These are phyloP conservation scores for Rugonectria rugulosa DNA, from an alignment of 2,329 filamentous ascomycete species.

Conservation along the genomic window DNA sequence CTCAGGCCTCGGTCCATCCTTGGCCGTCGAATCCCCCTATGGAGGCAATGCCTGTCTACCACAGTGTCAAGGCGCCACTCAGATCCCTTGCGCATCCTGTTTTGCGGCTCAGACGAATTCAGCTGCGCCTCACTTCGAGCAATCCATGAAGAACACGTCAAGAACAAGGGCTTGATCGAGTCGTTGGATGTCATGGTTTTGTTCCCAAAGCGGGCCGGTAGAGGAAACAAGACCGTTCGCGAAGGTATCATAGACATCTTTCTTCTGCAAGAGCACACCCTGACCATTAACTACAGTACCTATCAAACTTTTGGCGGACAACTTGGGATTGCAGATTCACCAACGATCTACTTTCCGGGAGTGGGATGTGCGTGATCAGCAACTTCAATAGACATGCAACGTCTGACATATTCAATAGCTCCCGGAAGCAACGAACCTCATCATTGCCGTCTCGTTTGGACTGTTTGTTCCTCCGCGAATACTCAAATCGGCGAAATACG, in stretches of 20 bases:
- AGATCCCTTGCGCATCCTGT: conserved; percentile 81
- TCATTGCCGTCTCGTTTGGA: conserved; percentile 94
- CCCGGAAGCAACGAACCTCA: conserved; percentile 72
- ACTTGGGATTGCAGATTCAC: conserved; percentile 73
- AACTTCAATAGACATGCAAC: neutral
- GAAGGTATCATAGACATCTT: conserved; percentile 60
- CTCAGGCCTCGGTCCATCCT: conserved; percentile 16
- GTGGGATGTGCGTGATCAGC: conserved; percentile 69
- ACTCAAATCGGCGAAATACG: conserved; percentile 74
- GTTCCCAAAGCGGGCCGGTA: conserved; percentile 78
- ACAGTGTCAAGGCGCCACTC: conserved; percentile 36
- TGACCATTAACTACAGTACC: conserved; percentile 64
- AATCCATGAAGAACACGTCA: conserved; percentile 66
- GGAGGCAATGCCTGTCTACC: conserved; percentile 31
- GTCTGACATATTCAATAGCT: conserved; percentile 51
- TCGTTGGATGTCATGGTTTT: conserved; percentile 88
- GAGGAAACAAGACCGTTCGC: conserved; percentile 72
- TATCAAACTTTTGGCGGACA: conserved; percentile 69
- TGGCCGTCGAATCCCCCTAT: conserved; percentile 10
- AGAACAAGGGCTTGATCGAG: conserved; percentile 63
- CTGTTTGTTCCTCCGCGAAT: conserved; percentile 84
- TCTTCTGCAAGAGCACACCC: neutral
- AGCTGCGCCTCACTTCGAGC: conserved; percentile 80
- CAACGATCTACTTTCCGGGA: conserved; percentile 81
- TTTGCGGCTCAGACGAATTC: conserved; percentile 93